Percentiles rank a stretch among this genome's conserved stretches.
Conservation (phyloP, 495 filamentous ascomycete genomes). For the Hyaloscypha bicolor region DNA sequence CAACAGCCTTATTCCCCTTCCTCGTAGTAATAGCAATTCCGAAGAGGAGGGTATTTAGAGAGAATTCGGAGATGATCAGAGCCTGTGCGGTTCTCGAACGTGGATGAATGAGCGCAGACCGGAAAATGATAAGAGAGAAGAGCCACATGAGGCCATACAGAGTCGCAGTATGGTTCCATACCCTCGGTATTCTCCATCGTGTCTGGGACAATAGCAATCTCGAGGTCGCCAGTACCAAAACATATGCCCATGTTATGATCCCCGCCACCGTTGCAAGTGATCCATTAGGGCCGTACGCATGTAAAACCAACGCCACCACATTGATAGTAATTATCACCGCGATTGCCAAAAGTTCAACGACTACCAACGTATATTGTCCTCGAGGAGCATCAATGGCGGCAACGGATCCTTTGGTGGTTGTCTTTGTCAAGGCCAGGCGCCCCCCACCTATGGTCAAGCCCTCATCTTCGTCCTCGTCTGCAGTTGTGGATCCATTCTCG, state of each 20-base stretch:
- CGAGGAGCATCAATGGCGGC: slow-evolving; percentile 77
- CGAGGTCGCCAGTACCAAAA: slow-evolving; percentile 70
- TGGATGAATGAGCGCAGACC: slow-evolving; percentile 83
- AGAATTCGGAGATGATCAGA: slow-evolving; percentile 70
- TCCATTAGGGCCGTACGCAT: slow-evolving; percentile 57
- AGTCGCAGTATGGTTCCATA: slow-evolving; percentile 92
- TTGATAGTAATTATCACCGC: slow-evolving; percentile 70
- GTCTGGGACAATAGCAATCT: slow-evolving; percentile 73
- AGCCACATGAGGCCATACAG: slow-evolving; percentile 89
- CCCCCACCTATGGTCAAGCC: slow-evolving; percentile 61
- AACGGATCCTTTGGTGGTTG: slow-evolving; percentile 62
- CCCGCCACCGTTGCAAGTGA: slow-evolving; percentile 64
- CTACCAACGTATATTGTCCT: slow-evolving; percentile 67
- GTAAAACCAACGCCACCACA: slow-evolving; percentile 57
- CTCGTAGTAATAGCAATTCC: slow-evolving; percentile 77
- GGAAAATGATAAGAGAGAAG: slow-evolving; percentile 73
- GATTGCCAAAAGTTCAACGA: slow-evolving; percentile 74
- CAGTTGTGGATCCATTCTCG: slow-evolving; percentile 36
- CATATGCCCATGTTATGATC: slow-evolving; percentile 77
- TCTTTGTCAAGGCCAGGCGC: slow-evolving; percentile 62
- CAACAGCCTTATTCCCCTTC: slow-evolving; percentile 87
- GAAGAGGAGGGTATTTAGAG: slow-evolving; percentile 71
- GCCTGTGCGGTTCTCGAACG: slow-evolving; percentile 58
- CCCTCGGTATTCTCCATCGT: slow-evolving; percentile 64
- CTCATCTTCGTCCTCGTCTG: slow-evolving; percentile 65